Percentiles rank a stretch among this genome's conserved stretches.
Conservation (phyloP, 1,139 yeast genomes). For the Insectozyma bohioensis region DNA sequence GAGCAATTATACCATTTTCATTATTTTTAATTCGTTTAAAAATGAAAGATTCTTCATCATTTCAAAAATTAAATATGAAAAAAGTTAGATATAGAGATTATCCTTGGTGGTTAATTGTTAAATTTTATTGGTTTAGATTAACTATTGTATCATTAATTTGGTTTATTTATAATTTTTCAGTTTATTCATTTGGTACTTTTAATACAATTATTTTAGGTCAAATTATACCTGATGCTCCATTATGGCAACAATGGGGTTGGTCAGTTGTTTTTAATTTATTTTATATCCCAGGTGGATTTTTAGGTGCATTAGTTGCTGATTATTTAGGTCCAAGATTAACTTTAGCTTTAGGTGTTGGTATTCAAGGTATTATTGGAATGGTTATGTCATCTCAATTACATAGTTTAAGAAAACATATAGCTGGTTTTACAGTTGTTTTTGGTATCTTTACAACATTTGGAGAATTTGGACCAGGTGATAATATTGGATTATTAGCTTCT, state of each 20-base stretch:
- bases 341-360: conserved; percentile 60
- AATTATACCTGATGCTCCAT: conserved; percentile 46
- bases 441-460: conserved; percentile 87
- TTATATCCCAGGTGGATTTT: conserved; percentile 84
- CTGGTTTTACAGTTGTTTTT: conserved; percentile 77
- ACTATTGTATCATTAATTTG: conserved; percentile 71
- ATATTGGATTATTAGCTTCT: conserved; percentile 83
- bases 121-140: conserved; percentile 83
- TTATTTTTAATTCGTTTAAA: conserved; percentile 75
- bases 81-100: conserved; percentile 41
- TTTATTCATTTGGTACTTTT: conserved; percentile 84
- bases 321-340: conserved; percentile 86
- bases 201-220: conserved; percentile 63
- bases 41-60: conserved; percentile 70
- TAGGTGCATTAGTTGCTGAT: conserved; percentile 80
- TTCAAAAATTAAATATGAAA: conserved; percentile 68
- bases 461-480: conserved; percentile 94
- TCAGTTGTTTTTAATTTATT: conserved; percentile 83
- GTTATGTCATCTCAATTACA: conserved; percentile 76
- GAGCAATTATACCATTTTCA: conserved; percentile 84
- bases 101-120: conserved; percentile 69
- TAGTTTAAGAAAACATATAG: conserved; percentile 58
- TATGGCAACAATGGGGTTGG: conserved; percentile 88
- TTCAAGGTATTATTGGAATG: conserved; percentile 82
- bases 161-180: conserved; percentile 87